These are phyloP conservation scores for Intubia oerlemansii DNA, from an alignment of 2,329 filamentous ascomycete species.

Conservation along the genomic window DNA sequence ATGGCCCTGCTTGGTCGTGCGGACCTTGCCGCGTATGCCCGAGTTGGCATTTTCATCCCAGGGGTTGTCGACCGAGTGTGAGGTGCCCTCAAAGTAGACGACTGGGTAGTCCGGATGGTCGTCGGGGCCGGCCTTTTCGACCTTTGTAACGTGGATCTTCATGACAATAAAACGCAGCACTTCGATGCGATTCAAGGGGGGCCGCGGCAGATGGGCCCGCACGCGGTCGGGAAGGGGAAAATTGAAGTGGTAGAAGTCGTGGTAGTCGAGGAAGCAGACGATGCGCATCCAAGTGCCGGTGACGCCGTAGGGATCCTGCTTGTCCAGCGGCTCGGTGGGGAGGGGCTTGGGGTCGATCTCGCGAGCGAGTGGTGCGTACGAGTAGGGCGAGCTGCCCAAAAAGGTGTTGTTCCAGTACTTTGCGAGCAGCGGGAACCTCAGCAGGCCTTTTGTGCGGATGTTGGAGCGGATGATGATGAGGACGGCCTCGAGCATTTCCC, in stretches of 20 bases:
- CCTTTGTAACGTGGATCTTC: conserved; percentile 37
- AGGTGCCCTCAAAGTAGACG: conserved; percentile 45
- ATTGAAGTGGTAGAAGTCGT: conserved; percentile 53
- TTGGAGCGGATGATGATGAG: conserved; percentile 49
- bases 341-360: conserved; percentile 12
- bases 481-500: conserved; percentile 56
- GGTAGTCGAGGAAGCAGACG: conserved; percentile 39
- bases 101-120: conserved; percentile 38
- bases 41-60: conserved; percentile 52
- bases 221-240: conserved; percentile 32
- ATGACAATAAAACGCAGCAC: conserved; percentile 51
- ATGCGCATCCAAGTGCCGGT: conserved; percentile 45
- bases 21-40: conserved; percentile 39
- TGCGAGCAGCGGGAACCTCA: conserved; percentile 22
- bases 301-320: conserved; percentile 47
- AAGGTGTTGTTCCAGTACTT: conserved; percentile 35
- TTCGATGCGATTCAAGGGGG: conserved; percentile 38
- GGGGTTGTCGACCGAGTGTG: conserved; percentile 36
- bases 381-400: conserved; percentile 28
- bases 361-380: conserved; percentile 19
- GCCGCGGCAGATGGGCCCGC: conserved; percentile 21
- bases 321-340: conserved; percentile 16
- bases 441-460: conserved; percentile 24
- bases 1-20: conserved; percentile 46
- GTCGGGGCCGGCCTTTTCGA: conserved; percentile 35